Evolutionary conservation across 345 rosid species (phyloP).

Genomic region (Xanthoceras sorbifolium): DNA sequence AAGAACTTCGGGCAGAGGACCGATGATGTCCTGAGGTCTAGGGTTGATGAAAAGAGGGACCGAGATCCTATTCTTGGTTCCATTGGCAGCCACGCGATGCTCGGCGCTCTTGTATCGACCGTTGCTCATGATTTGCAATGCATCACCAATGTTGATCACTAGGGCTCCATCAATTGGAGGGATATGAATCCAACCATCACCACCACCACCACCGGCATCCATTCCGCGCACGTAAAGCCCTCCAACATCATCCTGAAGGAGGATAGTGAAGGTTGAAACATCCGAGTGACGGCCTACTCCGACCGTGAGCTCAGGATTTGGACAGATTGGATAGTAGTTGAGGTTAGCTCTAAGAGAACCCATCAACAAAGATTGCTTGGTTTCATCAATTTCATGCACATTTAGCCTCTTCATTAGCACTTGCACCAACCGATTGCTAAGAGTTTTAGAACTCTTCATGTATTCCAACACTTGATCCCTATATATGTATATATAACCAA

Average conservation of each 20-base stretch:
- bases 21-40: conserved; percentile 8
- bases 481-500: no score
- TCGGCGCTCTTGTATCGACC: no score
- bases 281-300: conserved; percentile 48
- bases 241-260: conserved; percentile 50
- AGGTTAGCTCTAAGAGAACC: conserved; percentile 42
- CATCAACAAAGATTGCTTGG: conserved; percentile 35
- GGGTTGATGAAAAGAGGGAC: conserved; percentile 30
- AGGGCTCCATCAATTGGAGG: conserved; percentile 22
- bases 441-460: conserved; percentile 39
- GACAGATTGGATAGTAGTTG: conserved; percentile 48
- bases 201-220: no score
- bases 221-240: conserved; percentile 46
- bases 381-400: conserved; percentile 39
- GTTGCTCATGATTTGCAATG: conserved; percentile 27
- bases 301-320: conserved; percentile 48
- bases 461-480: conserved; percentile 50
- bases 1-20: conserved; percentile 22
- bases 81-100: conserved; percentile 16
- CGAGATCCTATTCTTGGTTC: conserved; percentile 21
- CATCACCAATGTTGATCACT: conserved; percentile 28
- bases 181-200: conserved; percentile 22
- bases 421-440: conserved; percentile 38
- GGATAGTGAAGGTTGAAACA: conserved; percentile 39
- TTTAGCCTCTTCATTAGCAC: conserved; percentile 42